These are phyloP conservation scores for Saccharomyces eubayanus DNA, from an alignment of 805 yeast species.

Conservation along the genomic window DNA sequence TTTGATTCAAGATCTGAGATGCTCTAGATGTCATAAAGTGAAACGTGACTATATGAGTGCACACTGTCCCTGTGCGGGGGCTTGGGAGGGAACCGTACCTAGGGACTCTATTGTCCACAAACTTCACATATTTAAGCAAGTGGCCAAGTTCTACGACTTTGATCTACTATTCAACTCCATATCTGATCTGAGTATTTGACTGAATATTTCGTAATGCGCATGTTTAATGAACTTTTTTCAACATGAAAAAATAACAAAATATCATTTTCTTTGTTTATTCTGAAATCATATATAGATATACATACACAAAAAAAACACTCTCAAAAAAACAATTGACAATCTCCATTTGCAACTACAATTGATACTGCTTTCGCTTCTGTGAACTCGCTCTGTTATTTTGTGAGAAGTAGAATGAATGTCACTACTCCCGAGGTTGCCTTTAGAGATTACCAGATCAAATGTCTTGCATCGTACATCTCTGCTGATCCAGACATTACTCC, in stretches of 20 bases:
- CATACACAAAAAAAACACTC: background rate
- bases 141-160: conserved; percentile 54
- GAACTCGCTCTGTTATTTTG: background rate
- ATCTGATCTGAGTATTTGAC: background rate
- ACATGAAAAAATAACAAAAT: background rate
- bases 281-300: background rate
- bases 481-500: conserved; percentile 17
- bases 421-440: conserved; percentile 8
- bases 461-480: conserved; percentile 17
- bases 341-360: background rate
- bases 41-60: conserved; percentile 60
- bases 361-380: background rate
- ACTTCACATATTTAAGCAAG: conserved; percentile 44
- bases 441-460: conserved; percentile 21
- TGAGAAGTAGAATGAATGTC: background rate
- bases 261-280: background rate
- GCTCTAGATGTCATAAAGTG: conserved; percentile 65
- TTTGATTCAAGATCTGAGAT: conserved; percentile 71
- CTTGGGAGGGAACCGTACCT: conserved; percentile 56
- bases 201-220: background rate
- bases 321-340: background rate
- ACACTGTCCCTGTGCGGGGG: conserved; percentile 84
- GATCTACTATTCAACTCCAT: conserved; percentile 36
- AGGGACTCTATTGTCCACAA: conserved; percentile 38
- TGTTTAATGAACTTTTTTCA: background rate